Evolutionary conservation across 176 grass and related monocot genomes (phyloP).

Genomic region (Poa pratensis): DNA sequence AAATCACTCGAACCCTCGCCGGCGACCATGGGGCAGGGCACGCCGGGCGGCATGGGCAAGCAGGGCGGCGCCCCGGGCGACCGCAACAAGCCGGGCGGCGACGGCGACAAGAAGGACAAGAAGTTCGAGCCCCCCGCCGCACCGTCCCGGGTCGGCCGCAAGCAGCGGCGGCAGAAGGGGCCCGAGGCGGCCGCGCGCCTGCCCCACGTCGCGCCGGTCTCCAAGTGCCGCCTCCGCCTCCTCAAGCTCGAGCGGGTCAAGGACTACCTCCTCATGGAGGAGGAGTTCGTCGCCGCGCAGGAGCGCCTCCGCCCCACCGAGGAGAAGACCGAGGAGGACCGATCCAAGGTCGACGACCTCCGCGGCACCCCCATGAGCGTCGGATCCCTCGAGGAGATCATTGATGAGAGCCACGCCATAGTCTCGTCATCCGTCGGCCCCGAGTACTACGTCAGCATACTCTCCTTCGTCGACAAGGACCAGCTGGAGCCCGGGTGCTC

Average conservation of each 20-base stretch:
- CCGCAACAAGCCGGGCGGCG: slow-evolving; percentile 59
- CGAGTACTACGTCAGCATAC: slow-evolving; percentile 86
- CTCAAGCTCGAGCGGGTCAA: slow-evolving; percentile 94
- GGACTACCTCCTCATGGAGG: slow-evolving; percentile 92
- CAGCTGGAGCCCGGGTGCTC: slow-evolving; percentile 88
- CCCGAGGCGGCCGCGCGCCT: slow-evolving; percentile 80
- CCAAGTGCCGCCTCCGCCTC: slow-evolving; percentile 85
- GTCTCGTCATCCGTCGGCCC: slow-evolving; percentile 84
- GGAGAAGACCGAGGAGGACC: slow-evolving; percentile 89
- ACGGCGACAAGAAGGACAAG: slow-evolving; percentile 68
- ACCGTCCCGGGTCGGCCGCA: slow-evolving; percentile 80
- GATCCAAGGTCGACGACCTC: slow-evolving; percentile 88
- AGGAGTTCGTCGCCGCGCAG: slow-evolving; percentile 87
- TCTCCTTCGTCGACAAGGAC: slow-evolving; percentile 91
- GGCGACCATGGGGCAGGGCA: slow-evolving; percentile 74
- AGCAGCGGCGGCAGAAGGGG: slow-evolving; percentile 82
- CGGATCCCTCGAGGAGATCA: slow-evolving; percentile 88
- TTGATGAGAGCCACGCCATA: slow-evolving; percentile 88
- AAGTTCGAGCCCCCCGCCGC: slow-evolving; percentile 84
- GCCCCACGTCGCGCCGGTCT: slow-evolving; percentile 74
- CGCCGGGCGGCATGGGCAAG: slow-evolving; percentile 57
- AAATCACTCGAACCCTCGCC: neutral
- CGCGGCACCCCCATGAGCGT: slow-evolving; percentile 88
- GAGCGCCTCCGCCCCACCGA: slow-evolving; percentile 83
- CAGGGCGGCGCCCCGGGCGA: slow-evolving; percentile 65